Evolutionary conservation across 2,329 filamentous ascomycete genomes (phyloP).

Genomic region (Phyllachora maydis): DNA sequence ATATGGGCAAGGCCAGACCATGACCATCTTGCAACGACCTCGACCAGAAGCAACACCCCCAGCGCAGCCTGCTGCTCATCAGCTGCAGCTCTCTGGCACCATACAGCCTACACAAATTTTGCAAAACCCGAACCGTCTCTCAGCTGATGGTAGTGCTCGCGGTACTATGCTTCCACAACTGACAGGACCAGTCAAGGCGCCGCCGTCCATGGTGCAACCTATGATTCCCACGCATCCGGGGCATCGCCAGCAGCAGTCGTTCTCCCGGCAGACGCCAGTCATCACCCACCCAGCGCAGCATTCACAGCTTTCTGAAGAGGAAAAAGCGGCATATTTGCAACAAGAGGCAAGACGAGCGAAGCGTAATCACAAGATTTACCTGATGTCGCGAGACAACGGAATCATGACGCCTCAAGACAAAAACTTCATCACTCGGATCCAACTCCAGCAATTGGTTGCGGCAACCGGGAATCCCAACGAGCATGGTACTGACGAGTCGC

Average conservation of each 20-base stretch:
- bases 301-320: constrained; percentile 60
- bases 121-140: constrained; percentile 54
- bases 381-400: constrained; percentile 83
- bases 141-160: constrained; percentile 25
- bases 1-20: constrained; percentile 23
- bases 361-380: constrained; percentile 93
- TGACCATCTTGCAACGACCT: constrained; percentile 34
- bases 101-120: constrained; percentile 53
- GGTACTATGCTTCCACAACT: no score
- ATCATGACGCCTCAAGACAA: constrained; percentile 99
- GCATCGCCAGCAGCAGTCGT: constrained; percentile 30
- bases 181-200: no score
- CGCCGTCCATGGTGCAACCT: no score
- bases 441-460: constrained; percentile 85
- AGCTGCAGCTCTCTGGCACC: constrained; percentile 13
- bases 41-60: constrained; percentile 18
- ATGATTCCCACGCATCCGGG: constrained; percentile 9
- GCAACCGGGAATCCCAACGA: constrained; percentile 78
- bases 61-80: constrained; percentile 10
- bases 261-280: constrained; percentile 27
- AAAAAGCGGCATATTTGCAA: constrained; percentile 64
- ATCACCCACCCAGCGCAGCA: constrained; percentile 50
- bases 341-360: constrained; percentile 92
- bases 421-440: constrained; percentile 96
- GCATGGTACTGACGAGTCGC: constrained; percentile 54